A percentile compares a stretch with the other conserved stretches of the same genome.
Evolutionary conservation across 75 land plant genomes (phyloP).

Genomic region (Pinus albicaulis): DNA sequence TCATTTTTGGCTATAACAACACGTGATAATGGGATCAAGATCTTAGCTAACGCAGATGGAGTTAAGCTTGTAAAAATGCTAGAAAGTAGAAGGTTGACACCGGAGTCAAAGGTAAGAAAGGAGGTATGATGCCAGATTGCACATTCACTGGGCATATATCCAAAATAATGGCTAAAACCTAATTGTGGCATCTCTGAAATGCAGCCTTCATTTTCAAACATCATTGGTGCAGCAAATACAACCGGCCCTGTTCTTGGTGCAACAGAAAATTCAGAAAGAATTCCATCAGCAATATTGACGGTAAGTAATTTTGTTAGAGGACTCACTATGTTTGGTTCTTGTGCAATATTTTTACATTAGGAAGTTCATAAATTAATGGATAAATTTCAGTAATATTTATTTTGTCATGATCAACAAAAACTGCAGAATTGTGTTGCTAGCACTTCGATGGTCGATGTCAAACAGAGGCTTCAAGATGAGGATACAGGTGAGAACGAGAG

Average conservation of each 20-base stretch:
- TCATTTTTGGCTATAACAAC: constrained; percentile 26
- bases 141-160: neutral
- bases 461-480: too few relatives aligned
- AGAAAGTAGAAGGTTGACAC: neutral
- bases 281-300: neutral
- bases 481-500: too few relatives aligned
- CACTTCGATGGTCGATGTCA: too few relatives aligned
- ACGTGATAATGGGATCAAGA: constrained; percentile 30
- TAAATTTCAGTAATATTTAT: neutral
- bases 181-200: neutral
- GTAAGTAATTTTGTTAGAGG: neutral
- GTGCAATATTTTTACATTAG: neutral
- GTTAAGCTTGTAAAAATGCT: constrained; percentile 17
- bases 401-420: neutral
- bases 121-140: neutral
- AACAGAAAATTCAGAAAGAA: neutral
- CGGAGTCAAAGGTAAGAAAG: neutral
- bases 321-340: too few relatives aligned
- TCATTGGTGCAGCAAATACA: neutral
- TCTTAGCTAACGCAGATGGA: constrained; percentile 56
- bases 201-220: neutral
- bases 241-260: neutral
- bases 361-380: neutral
- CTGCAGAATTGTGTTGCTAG: too few relatives aligned
- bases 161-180: neutral